Base-by-base conservation (phyloP, 805 yeast species). In the Sugiyamaella marilandica region DNA sequence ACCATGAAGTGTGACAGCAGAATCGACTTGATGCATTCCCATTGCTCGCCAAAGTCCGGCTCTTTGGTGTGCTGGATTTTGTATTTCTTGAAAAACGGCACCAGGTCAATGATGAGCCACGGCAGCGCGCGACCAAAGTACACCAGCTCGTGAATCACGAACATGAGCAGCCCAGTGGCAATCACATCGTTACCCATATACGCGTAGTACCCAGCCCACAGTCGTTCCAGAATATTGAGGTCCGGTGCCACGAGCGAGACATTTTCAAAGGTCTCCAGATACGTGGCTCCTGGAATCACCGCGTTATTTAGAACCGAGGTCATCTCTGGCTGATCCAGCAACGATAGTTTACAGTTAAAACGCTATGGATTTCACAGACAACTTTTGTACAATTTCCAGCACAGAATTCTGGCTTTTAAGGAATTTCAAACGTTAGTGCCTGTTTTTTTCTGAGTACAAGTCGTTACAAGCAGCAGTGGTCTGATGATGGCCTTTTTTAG, bases 61-160 rank as follows among this genome's bases (percentile, higher is more conserved):
- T 84, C 71, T 68, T 88, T 88, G 39, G 85, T 80, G 46, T 88
- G 90, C 75, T 92, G 99, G 62, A 94, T 85, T 73, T 92, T 92
- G 77, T 81, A 92, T 70, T 79, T 82, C 64, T 83, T 80, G 79
- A 92, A 94, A 67, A 79, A 87, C 37, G 96, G 95, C 55, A 90
- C 81, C 63, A 79, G 76, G 69, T 91, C 98, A 60, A 92, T 80
- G 58, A 92, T 78, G 68, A 81, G 80, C 97, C 97, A 92, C 18
- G 98, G 98, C 59, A 92, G 65, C 65, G 91, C 85, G 67, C 98
- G 82, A 50, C 92, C 94, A 68, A 94, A 92, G 73, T 92, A 92
- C 79, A 87, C 80, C 49, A 86, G 59, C 72, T 92, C 99, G 70
- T 92, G 99, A 52, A 88, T 74, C 39, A 78, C 63, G 68, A 92